These are phyloP conservation scores for Speleostelium caveatum DNA, from an alignment of 78 protist genomes.

Conservation along the genomic window DNA sequence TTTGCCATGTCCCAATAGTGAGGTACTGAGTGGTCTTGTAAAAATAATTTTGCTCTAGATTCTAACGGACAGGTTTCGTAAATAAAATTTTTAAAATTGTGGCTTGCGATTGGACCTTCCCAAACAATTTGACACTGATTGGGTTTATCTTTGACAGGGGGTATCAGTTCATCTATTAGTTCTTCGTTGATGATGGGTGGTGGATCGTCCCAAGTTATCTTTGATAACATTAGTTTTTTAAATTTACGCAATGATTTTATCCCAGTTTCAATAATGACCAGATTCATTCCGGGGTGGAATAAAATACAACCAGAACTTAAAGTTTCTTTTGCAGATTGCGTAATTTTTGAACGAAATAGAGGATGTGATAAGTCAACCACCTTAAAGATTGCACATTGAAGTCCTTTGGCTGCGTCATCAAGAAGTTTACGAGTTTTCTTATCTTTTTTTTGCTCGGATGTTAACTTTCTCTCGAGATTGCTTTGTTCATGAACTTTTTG, in stretches of 20 bases:
- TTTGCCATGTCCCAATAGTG: slow-evolving; percentile 76
- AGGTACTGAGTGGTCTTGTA: slow-evolving; percentile 43
- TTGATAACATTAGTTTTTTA: slow-evolving; percentile 33
- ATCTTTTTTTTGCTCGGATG: slow-evolving; percentile 64
- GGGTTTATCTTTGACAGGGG: slow-evolving; percentile 1
- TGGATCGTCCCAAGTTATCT: slow-evolving; percentile 59
- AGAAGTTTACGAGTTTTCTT: slow-evolving; percentile 34
- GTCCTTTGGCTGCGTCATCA: slow-evolving; percentile 25
- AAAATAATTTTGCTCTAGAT: slow-evolving; percentile 40
- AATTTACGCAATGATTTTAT: slow-evolving; percentile 13
- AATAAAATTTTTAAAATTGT: slow-evolving; percentile 19
- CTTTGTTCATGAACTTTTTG: background rate
- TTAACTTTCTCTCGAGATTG: slow-evolving; percentile 59
- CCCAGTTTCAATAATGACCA: slow-evolving; percentile 70
- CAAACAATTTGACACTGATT: slow-evolving; percentile 62
- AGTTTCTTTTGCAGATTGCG: slow-evolving; percentile 8
- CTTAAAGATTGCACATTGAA: slow-evolving; percentile 33
- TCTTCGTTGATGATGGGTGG: slow-evolving; percentile 30
- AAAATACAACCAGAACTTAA: slow-evolving; percentile 23
- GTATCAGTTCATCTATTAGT: background rate
- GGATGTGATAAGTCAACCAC: slow-evolving; percentile 74
- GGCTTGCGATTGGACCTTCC: slow-evolving; percentile 66
- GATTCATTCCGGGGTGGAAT: slow-evolving; percentile 5
- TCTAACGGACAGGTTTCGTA: slow-evolving; percentile 22
- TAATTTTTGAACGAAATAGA: slow-evolving; percentile 29